Evolutionary conservation across 352 stramenopile genomes (phyloP).

Genomic region (Phytophthora brassicae): DNA sequence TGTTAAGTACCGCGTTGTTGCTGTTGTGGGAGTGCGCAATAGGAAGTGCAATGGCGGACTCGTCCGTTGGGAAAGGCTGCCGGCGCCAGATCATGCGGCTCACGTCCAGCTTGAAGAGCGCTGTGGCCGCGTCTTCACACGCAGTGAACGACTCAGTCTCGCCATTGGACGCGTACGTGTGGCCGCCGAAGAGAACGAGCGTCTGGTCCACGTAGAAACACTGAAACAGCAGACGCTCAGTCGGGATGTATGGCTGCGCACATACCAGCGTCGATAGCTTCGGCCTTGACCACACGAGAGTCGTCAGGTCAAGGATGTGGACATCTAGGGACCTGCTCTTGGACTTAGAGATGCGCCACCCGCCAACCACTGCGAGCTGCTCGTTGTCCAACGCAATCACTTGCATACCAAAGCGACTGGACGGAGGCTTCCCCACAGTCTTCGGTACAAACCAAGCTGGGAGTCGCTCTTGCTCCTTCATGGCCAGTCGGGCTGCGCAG

Average conservation of each 20-base stretch:
- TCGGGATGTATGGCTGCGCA: conserved; percentile 27
- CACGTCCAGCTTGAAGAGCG: conserved; percentile 65
- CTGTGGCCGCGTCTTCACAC: conserved; percentile 27
- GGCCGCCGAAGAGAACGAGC: conserved; percentile 51
- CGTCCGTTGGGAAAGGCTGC: conserved; percentile 28
- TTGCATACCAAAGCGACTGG: conserved; percentile 49
- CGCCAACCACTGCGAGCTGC: conserved; percentile 44
- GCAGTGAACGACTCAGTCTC: conserved; percentile 41
- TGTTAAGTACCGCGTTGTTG: conserved; percentile 36
- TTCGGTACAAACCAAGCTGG: conserved; percentile 40
- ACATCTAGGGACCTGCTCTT: conserved; percentile 36
- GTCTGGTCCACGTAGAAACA: conserved; percentile 45
- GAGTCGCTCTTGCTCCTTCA: conserved; percentile 17
- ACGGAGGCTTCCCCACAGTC: conserved; percentile 55
- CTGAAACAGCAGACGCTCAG: conserved; percentile 51
- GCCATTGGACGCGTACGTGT: conserved; percentile 43
- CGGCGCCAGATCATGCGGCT: conserved; percentile 71
- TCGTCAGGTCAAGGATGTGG: conserved; percentile 49
- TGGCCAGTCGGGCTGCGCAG: conserved; percentile 10
- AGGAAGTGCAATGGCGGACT: conserved; percentile 10
- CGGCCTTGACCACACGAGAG: conserved; percentile 53
- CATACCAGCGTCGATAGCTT: conserved; percentile 43
- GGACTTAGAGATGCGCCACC: conserved; percentile 20
- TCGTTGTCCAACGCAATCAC: conserved; percentile 43
- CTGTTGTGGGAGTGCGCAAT: conserved; percentile 34